Percentiles rank a stretch among this genome's conserved stretches.
Conservation (phyloP, 2,329 filamentous ascomycete genomes). For the Microascus cirrosus region DNA sequence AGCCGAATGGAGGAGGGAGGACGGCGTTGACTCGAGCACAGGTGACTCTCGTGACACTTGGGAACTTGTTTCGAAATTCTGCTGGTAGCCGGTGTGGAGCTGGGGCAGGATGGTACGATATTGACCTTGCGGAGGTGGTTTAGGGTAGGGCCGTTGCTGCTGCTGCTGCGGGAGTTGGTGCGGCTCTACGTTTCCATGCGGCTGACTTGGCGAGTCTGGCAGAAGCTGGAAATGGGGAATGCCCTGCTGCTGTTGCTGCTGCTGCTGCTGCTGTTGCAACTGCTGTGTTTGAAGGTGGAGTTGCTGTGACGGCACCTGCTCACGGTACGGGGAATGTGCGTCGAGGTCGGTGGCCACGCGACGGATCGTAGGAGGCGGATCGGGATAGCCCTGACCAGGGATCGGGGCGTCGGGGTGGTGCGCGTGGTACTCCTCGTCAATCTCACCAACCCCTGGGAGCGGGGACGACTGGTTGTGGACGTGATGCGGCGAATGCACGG, state of each 20-base stretch:
- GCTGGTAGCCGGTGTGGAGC: slow-evolving; percentile 12
- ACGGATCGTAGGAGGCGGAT: slow-evolving; percentile 31
- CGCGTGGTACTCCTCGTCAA: slow-evolving; percentile 18
- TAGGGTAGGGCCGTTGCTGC: slow-evolving; percentile 10
- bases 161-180: slow-evolving; percentile 24
- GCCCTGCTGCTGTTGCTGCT: slow-evolving; percentile 12
- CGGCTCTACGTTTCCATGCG: slow-evolving; percentile 6
- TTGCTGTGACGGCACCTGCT: background rate
- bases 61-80: slow-evolving; percentile 49
- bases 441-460: slow-evolving; percentile 30
- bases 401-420: slow-evolving; percentile 19
- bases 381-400: slow-evolving; percentile 34
- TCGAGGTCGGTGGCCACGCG: slow-evolving; percentile 35
- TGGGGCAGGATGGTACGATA: slow-evolving; percentile 1
- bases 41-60: slow-evolving; percentile 53
- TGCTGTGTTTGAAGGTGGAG: slow-evolving; percentile 11
- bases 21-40: slow-evolving; percentile 34
- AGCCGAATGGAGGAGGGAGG: slow-evolving; percentile 24
- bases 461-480: slow-evolving; percentile 29
- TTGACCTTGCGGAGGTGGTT: slow-evolving; percentile 14
- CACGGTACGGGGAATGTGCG: slow-evolving; percentile 7
- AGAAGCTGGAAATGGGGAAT: slow-evolving; percentile 8
- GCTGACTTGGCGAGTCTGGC: background rate
- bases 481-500: background rate
- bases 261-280: slow-evolving; percentile 15